These are phyloP conservation scores for Chalaropsis thielavioides DNA, from an alignment of 2,329 filamentous ascomycete species.

Conservation along the genomic window DNA sequence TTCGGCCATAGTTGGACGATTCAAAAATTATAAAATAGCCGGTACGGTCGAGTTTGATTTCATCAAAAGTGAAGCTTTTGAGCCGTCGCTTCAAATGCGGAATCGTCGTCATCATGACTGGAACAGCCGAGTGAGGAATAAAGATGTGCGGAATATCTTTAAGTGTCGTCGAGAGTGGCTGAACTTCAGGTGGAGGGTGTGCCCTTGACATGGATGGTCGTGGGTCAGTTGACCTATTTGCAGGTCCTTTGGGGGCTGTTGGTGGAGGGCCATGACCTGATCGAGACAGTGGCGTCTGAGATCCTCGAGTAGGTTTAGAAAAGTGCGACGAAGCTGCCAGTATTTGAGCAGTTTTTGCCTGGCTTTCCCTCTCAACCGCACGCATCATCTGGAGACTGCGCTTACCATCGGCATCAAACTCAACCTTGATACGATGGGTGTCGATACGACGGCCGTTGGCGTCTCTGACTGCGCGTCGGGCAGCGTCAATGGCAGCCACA, in stretches of 20 bases:
- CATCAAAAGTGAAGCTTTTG: slow-evolving; percentile 66
- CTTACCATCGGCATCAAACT: slow-evolving; percentile 77
- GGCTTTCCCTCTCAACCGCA: slow-evolving; percentile 53
- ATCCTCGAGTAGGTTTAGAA: slow-evolving; percentile 18
- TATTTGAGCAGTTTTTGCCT: slow-evolving; percentile 32
- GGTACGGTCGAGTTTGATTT: slow-evolving; percentile 67
- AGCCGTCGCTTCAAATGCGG: slow-evolving; percentile 81
- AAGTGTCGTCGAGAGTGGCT: slow-evolving; percentile 53
- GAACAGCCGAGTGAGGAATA: slow-evolving; percentile 73
- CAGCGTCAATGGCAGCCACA: slow-evolving; percentile 62
- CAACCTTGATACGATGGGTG: slow-evolving; percentile 60
- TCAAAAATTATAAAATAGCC: slow-evolving; percentile 92
- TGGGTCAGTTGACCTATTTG: slow-evolving; percentile 46
- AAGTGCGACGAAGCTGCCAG: slow-evolving; percentile 18
- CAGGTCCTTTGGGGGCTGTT: slow-evolving; percentile 75
- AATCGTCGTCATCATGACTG: slow-evolving; percentile 71
- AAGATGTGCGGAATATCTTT: slow-evolving; percentile 79
- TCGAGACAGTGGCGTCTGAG: slow-evolving; percentile 20
- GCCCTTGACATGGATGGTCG: slow-evolving; percentile 43
- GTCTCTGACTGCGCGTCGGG: slow-evolving; percentile 62
- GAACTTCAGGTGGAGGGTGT: slow-evolving; percentile 44
- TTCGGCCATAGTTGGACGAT: slow-evolving; percentile 58
- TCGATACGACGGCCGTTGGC: slow-evolving; percentile 73
- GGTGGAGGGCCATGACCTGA: slow-evolving; percentile 50
- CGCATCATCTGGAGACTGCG: slow-evolving; percentile 69